Evolutionary conservation across 495 filamentous ascomycete genomes (phyloP).

Genomic region (Penicillium coprophilum): DNA sequence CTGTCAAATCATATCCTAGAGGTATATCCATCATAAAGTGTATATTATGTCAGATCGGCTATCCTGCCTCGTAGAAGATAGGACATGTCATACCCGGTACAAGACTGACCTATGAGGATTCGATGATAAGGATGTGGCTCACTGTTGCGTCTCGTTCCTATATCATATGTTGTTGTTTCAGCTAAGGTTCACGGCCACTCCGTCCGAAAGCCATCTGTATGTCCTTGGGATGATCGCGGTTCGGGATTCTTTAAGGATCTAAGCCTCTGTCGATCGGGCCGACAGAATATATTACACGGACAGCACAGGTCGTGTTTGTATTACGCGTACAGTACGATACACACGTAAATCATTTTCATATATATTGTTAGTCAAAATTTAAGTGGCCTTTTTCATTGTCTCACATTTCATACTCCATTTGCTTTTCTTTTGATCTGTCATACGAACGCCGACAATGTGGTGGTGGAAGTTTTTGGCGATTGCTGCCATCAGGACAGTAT

Average conservation of each 20-base stretch:
- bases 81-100: slow-evolving; percentile 18
- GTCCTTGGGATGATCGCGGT: background rate
- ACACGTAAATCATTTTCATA: background rate
- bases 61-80: slow-evolving; percentile 3
- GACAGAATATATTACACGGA: slow-evolving; percentile 7
- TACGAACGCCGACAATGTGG: slow-evolving; percentile 17
- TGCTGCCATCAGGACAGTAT: slow-evolving; percentile 14
- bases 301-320: background rate
- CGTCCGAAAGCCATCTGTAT: background rate
- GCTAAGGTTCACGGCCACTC: slow-evolving; percentile 6
- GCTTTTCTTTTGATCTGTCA: slow-evolving; percentile 9
- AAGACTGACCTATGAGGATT: slow-evolving; percentile 9
- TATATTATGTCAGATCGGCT: slow-evolving; percentile 9
- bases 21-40: slow-evolving; percentile 16
- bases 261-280: slow-evolving; percentile 14
- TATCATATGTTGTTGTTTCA: background rate
- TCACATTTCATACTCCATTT: slow-evolving; percentile 3
- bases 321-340: slow-evolving; percentile 1
- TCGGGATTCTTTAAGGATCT: too few relatives aligned
- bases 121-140: slow-evolving; percentile 9
- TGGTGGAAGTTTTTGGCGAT: slow-evolving; percentile 14
- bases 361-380: slow-evolving; percentile 4
- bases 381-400: slow-evolving; percentile 6
- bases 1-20: too few relatives aligned
- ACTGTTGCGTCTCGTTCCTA: slow-evolving; percentile 6